These are phyloP conservation scores for Exophiala mesophila DNA, from an alignment of 2,329 filamentous ascomycete genomes.

Conservation along the genomic window DNA sequence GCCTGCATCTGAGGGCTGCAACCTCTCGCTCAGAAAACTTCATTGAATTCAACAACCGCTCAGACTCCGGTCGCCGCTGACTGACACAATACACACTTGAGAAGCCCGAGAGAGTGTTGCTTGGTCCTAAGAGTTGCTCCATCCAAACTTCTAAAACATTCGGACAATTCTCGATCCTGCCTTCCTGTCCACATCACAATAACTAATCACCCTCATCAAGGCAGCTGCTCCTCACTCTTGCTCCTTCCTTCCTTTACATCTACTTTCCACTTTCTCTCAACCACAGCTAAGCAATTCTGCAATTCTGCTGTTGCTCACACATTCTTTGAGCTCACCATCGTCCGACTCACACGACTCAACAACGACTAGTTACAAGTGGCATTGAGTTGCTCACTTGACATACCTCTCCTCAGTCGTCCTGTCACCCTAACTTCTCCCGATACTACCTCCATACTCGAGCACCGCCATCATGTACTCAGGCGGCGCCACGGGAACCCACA, in stretches of 20 bases:
- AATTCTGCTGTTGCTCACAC: not conserved
- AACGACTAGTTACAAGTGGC: slow-evolving; percentile 19
- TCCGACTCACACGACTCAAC: too few species aligned
- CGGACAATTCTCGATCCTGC: too few species aligned
- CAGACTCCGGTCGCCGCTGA: not conserved
- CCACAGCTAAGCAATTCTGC: too few species aligned
- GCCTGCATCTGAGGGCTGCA: not conserved
- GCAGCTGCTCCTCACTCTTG: not conserved
- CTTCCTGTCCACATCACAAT: not conserved
- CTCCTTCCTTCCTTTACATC: slow-evolving; percentile 7
- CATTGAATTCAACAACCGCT: slow-evolving; percentile 2
- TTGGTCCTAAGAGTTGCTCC: not conserved
- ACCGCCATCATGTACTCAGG: slow-evolving; percentile 27
- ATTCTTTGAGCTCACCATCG: too few species aligned
- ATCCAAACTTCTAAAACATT: not conserved
- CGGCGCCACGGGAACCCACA: slow-evolving; percentile 83
- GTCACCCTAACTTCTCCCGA: too few species aligned
- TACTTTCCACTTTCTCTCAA: not conserved
- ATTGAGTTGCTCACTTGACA: slow-evolving; percentile 28
- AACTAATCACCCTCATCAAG: not conserved
- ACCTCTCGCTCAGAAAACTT: not conserved
- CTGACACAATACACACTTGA: not conserved
- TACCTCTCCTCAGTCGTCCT: too few species aligned
- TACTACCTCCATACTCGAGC: not conserved
- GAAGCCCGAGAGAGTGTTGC: not conserved